A percentile compares a stretch with the other conserved stretches of the same genome.
phyloP scores from a whole-genome alignment of 2,329 filamentous ascomycete species.

The Aspergillus pseudoviridinutans region DNA sequence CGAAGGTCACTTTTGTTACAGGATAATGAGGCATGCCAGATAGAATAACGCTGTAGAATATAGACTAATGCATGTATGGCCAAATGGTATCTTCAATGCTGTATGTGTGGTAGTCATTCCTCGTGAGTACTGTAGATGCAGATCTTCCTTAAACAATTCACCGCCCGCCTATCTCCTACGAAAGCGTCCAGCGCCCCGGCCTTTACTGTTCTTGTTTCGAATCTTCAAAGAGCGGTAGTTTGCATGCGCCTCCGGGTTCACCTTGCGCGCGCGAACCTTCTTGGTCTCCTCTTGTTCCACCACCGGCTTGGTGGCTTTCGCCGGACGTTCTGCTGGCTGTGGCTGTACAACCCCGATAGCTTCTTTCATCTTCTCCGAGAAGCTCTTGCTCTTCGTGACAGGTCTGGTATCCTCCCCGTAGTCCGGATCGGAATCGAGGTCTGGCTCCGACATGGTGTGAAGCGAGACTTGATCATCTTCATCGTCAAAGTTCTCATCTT shows the following conservation, averaged over 20 bases:
- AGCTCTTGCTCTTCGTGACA: conserved; percentile 25
- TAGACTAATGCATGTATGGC: conserved; percentile 5
- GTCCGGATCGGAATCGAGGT: conserved; percentile 29
- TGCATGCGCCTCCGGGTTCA: conserved; percentile 45
- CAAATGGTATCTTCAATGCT: conserved; percentile 17
- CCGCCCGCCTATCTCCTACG: conserved; percentile 27
- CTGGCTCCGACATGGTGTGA: conserved; percentile 27
- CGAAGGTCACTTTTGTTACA: neutral
- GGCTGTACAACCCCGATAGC: conserved; percentile 25
- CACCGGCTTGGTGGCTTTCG: conserved; percentile 9
- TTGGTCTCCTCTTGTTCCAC: conserved; percentile 21
- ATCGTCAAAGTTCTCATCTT: conserved; percentile 6
- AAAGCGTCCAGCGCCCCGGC: conserved; percentile 34
- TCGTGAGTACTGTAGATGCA: conserved; percentile 9
- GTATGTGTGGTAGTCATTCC: conserved; percentile 11
- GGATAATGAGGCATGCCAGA: conserved; percentile 3
- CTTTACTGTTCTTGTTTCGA: conserved; percentile 35
- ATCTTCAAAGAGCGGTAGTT: conserved; percentile 49
- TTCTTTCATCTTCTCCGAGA: conserved; percentile 36
- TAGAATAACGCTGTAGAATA: conserved; percentile 3
- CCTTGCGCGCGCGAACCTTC: conserved; percentile 29
- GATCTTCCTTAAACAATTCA: neutral
- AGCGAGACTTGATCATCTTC: conserved; percentile 22
- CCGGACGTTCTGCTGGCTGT: conserved; percentile 12
- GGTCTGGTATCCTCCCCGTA: conserved; percentile 21